Conservation (phyloP, 1,284 basidiomycete species). For the Pseudozyma thailandica region DNA sequence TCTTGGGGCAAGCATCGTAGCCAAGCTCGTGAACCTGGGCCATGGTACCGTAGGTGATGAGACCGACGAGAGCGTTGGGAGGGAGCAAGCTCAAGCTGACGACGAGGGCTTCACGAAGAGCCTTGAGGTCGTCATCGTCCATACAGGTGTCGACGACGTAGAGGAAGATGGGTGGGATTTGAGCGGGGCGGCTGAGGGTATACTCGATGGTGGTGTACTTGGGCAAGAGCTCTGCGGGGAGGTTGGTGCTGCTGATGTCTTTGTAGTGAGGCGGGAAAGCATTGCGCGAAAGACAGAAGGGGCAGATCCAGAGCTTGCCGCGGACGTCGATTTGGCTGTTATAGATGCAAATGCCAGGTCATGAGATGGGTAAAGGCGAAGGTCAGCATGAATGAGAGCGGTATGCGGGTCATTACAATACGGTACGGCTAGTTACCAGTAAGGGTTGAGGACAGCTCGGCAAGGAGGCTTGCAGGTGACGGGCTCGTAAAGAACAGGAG, state of each 20-base stretch:
- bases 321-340: constrained; percentile 95
- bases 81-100: constrained; percentile 92
- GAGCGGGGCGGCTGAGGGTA: constrained; percentile 88
- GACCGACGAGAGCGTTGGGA: constrained; percentile 90
- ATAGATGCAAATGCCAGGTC: neutral
- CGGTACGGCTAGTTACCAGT: constrained; percentile 74
- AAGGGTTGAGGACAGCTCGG: constrained; percentile 95
- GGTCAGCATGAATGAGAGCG: neutral
- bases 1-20: constrained; percentile 94
- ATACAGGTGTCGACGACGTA: constrained; percentile 98
- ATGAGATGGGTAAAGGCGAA: neutral
- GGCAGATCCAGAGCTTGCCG: constrained; percentile 99
- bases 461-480: constrained; percentile 98
- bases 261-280: constrained; percentile 99
- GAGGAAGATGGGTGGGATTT: constrained; percentile 93
- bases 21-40: constrained; percentile 98
- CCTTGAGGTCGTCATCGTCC: constrained; percentile 94
- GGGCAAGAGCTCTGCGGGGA: constrained; percentile 92
- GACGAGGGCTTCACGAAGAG: constrained; percentile 89
- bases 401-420: no score
- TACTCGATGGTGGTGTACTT: constrained; percentile 99
- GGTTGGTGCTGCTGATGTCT: constrained; percentile 95
- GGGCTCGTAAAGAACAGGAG: constrained; percentile 96
- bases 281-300: constrained; percentile 95
- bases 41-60: constrained; percentile 98